Percentiles rank a stretch among this genome's conserved stretches.
Evolutionary conservation across 225 moss, liverwort and hornwort genomes (phyloP).

Genomic region (Antitrichia curtipendula): DNA sequence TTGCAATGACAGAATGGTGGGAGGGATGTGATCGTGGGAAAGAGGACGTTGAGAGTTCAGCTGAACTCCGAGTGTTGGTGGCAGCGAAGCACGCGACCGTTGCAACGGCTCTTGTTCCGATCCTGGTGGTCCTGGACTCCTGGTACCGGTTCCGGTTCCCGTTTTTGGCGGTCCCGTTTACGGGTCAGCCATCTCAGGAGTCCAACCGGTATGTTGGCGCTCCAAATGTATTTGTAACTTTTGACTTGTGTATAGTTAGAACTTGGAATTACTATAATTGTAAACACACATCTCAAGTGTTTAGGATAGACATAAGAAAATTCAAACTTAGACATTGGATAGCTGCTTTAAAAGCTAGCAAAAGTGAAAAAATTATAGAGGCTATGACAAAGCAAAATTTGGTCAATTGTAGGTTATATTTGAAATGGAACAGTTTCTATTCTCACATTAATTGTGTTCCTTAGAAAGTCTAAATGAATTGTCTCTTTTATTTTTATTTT

Average conservation of each 20-base stretch:
- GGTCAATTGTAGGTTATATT: fast-evolving
- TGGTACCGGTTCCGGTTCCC: not conserved
- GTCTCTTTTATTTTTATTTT: not conserved
- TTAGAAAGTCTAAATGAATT: fast-evolving
- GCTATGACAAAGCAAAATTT: not conserved
- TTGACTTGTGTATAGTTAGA: not conserved
- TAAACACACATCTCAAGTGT: too few species aligned
- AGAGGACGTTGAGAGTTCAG: slow-evolving; percentile 1
- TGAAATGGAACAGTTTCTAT: not conserved
- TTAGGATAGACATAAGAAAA: not conserved
- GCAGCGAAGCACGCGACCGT: slow-evolving; percentile 1
- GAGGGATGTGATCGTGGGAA: not conserved
- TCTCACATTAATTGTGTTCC: fast-evolving
- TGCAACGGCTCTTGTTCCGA: slow-evolving; percentile 12
- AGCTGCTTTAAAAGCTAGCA: fast-evolving
- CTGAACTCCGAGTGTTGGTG: not conserved
- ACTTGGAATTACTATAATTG: not conserved
- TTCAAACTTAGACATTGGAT: not conserved
- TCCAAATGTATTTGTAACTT: not conserved
- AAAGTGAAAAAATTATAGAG: not conserved
- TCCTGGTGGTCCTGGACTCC: not conserved
- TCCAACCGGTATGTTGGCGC: not conserved
- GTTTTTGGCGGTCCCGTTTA: not conserved
- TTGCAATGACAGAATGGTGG: not conserved
- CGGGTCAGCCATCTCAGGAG: too few species aligned